Base-by-base conservation (phyloP, 2,329 filamentous ascomycete genomes). In the Colletotrichum gigasporum region DNA sequence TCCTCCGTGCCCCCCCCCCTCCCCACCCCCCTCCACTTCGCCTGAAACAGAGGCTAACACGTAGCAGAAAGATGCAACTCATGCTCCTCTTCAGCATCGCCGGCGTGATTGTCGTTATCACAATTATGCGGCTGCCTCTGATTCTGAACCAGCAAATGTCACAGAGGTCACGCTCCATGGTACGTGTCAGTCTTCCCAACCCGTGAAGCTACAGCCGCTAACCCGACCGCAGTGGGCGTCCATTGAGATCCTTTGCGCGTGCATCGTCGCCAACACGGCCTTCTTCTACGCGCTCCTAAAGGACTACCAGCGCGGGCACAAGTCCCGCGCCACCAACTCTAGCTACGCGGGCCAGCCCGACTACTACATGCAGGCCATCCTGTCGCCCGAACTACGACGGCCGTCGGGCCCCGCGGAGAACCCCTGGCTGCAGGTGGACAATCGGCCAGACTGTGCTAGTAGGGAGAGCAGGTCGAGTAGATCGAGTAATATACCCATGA, bases 181-280 rank as follows among this genome's bases (percentile, higher is more conserved):
- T 74, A 56, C 10, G 11, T 20, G 10, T 30, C 10, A 18, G 5
- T 16, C 41, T 11, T 18, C 35, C 20, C 24, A 9, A n/a, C n/a
- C 24, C 5, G 45, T 5, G 7, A 16, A 11, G 3, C 3, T 6
- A 12, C 5, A 14, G 7, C 26, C 11, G 16, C 32, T 47, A 18
- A 61, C n/a, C 3, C 3, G 2, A 24, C 18, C 12, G 16, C 28
- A 75, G 73, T 75, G 73, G 73, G 73, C 73, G 26, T 72, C 73
- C 3, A 69, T 75, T 39, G 73, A 75, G 63, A 75, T 75, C n/a
- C 65, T 75, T 1, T 74, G 73, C 66, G 72, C 71, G 2, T 75
- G 73, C 37, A 59, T 75, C 20, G 73, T 75, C 11, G 69, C 73
- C 26, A 75, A 75, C 35, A 71, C 73, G 0, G 68, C 73, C 2